Conservation (phyloP, 108 stramenopile species). For the Discostella pseudostelligera region DNA sequence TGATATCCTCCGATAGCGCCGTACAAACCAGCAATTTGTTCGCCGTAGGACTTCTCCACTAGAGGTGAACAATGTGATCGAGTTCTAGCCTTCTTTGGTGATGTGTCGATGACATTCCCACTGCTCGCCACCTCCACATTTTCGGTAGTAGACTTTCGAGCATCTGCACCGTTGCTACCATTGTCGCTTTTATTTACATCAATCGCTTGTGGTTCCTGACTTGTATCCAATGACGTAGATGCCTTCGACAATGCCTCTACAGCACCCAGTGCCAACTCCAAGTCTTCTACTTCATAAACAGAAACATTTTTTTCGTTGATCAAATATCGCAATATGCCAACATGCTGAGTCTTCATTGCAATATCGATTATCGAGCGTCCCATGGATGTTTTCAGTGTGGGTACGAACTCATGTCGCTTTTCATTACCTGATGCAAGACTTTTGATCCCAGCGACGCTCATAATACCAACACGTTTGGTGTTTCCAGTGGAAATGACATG, state of each 20-base stretch:
- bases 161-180: neutral
- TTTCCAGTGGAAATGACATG: conserved; percentile 52
- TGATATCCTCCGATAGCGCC: conserved; percentile 4
- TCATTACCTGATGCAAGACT: conserved; percentile 1
- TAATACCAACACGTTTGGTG: conserved; percentile 22
- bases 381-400: conserved; percentile 61
- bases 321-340: conserved; percentile 72
- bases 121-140: neutral
- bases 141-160: neutral
- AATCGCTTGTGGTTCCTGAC: neutral
- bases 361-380: conserved; percentile 71
- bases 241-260: conserved; percentile 55
- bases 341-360: conserved; percentile 60
- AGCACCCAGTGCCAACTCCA: conserved; percentile 58
- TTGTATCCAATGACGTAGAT: neutral
- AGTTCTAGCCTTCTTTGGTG: neutral
- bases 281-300: conserved; percentile 67
- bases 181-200: neutral
- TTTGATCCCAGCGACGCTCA: conserved; percentile 8
- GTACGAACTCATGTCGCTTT: conserved; percentile 48
- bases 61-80: conserved; percentile 11
- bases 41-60: neutral
- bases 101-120: neutral
- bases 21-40: neutral
- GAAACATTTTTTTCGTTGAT: conserved; percentile 67